These are phyloP conservation scores for Xanthoconium purpureum DNA, from an alignment of 768 basidiomycete species.

Conservation along the genomic window DNA sequence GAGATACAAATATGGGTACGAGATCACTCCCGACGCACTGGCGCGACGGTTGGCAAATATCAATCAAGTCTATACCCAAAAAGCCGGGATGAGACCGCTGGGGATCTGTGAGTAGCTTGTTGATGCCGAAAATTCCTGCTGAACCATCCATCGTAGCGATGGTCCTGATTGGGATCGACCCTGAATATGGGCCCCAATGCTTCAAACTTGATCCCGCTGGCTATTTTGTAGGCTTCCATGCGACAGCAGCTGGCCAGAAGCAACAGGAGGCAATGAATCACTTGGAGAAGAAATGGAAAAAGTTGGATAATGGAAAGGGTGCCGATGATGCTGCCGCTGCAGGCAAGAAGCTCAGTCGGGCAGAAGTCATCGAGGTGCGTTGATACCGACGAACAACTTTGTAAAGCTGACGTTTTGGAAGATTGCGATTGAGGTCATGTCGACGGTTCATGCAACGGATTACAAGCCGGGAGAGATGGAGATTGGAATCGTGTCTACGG, in stretches of 20 bases:
- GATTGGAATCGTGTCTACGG: conserved; percentile 85
- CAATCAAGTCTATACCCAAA: conserved; percentile 98
- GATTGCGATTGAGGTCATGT: conserved; percentile 95
- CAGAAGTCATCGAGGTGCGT: conserved; percentile 87
- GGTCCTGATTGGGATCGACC: conserved; percentile 92
- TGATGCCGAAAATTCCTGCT: background rate
- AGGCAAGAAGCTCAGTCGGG: conserved; percentile 66
- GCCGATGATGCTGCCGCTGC: conserved; percentile 77
- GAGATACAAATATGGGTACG: conserved; percentile 95
- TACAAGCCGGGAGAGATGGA: conserved; percentile 96
- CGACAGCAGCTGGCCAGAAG: conserved; percentile 93
- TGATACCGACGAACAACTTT: background rate
- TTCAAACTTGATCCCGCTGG: conserved; percentile 99
- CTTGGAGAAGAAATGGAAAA: conserved; percentile 99
- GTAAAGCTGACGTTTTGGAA: conserved; percentile 30
- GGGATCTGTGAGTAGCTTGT: conserved; percentile 72
- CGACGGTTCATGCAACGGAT: conserved; percentile 91
- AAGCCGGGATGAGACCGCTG: conserved; percentile 93
- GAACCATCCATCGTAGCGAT: conserved; percentile 58
- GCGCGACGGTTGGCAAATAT: conserved; percentile 94
- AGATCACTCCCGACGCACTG: conserved; percentile 96
- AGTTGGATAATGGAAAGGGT: conserved; percentile 73
- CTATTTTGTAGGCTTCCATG: conserved; percentile 98
- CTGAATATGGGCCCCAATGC: conserved; percentile 89
- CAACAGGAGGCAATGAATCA: conserved; percentile 99